A percentile compares a stretch with the other conserved stretches of the same genome.
These are phyloP conservation scores for Lasiosphaeria hispida DNA, from an alignment of 495 filamentous ascomycete species.

Conservation along the genomic window DNA sequence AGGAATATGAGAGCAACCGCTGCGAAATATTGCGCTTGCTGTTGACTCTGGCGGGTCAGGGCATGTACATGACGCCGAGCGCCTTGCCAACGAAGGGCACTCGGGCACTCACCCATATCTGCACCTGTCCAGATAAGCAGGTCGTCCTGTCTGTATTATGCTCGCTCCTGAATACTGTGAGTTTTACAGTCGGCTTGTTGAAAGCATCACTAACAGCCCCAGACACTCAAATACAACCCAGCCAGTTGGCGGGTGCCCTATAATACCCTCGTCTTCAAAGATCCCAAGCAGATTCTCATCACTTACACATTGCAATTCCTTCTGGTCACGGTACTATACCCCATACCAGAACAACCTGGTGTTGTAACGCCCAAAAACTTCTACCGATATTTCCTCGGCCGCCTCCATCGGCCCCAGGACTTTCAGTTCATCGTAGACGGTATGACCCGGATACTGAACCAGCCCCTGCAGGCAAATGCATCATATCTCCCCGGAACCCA, in stretches of 20 bases:
- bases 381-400: constrained; percentile 87
- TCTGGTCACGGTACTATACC: constrained; percentile 84
- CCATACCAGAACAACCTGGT: constrained; percentile 76
- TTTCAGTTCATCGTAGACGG: constrained; percentile 98
- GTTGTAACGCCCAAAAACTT: constrained; percentile 69
- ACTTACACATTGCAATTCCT: constrained; percentile 90
- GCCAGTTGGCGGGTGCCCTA: constrained; percentile 93
- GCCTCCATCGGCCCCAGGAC: constrained; percentile 89
- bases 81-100: constrained; percentile 81
- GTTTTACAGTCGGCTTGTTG: constrained; percentile 23
- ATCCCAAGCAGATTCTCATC: constrained; percentile 87
- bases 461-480: constrained; percentile 81
- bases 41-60: constrained; percentile 80
- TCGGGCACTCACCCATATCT: constrained; percentile 84
- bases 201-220: constrained; percentile 21
- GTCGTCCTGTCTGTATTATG: constrained; percentile 84
- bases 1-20: constrained; percentile 86
- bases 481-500: constrained; percentile 90
- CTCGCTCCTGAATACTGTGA: constrained; percentile 93
- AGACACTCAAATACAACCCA: constrained; percentile 96
- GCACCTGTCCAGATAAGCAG: constrained; percentile 84
- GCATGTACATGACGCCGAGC: constrained; percentile 88
- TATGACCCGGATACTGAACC: constrained; percentile 89
- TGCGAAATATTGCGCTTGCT: constrained; percentile 86
- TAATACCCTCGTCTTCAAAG: constrained; percentile 89